A percentile compares a stretch with the other conserved stretches of the same genome.
Evolutionary conservation across 768 basidiomycete species (phyloP).

Genomic region (Trichaptum fuscoviolaceum): DNA sequence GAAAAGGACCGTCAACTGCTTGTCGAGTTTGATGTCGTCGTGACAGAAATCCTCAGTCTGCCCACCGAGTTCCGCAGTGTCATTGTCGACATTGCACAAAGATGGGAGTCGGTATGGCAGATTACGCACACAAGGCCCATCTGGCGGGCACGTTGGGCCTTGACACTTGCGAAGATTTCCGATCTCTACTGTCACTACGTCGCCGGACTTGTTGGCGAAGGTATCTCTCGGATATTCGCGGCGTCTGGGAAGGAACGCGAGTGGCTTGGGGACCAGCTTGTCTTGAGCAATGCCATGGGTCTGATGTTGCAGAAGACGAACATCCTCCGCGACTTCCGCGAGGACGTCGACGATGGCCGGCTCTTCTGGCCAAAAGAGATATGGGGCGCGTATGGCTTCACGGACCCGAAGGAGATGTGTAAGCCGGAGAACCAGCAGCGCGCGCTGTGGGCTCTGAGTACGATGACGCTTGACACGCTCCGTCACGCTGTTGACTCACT

Average conservation of each 20-base stretch:
- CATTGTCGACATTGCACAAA: conserved; percentile 81
- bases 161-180: conserved; percentile 75
- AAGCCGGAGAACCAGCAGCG: conserved; percentile 47
- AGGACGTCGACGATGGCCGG: conserved; percentile 79
- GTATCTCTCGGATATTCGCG: conserved; percentile 82
- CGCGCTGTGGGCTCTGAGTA: conserved; percentile 81
- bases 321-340: conserved; percentile 92
- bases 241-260: conserved; percentile 77
- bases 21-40: conserved; percentile 74
- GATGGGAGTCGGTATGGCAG: conserved; percentile 95
- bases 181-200: conserved; percentile 99
- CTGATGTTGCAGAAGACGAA: conserved; percentile 96
- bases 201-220: conserved; percentile 95
- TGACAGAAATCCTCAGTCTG: conserved; percentile 73
- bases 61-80: conserved; percentile 67
- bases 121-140: conserved; percentile 82
- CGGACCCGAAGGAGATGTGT: conserved; percentile 60
- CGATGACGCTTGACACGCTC: conserved; percentile 88
- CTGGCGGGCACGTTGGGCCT: conserved; percentile 66
- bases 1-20: conserved; percentile 88
- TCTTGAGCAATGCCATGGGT: conserved; percentile 93
- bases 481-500: conserved; percentile 79
- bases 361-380: conserved; percentile 96
- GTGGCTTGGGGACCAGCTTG: conserved; percentile 74
- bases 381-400: conserved; percentile 77